Conservation (phyloP, 768 basidiomycete genomes). For the Kwoniella bestiolae region DNA sequence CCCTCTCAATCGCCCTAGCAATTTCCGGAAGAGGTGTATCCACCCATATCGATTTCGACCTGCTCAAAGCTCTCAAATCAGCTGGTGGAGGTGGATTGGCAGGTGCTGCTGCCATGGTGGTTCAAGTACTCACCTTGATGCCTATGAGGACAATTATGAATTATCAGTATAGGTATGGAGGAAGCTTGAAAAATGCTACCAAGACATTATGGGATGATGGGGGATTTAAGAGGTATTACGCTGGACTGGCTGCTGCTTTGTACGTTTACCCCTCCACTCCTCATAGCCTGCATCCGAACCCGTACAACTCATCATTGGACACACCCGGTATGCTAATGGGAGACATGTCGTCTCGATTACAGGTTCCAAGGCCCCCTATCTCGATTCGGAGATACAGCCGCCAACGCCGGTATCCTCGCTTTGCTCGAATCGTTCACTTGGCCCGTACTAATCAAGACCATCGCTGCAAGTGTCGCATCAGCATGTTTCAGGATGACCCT, state of each 20-base stretch:
- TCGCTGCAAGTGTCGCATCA: constrained; percentile 76
- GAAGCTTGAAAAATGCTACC: constrained; percentile 68
- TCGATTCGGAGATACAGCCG: constrained; percentile 91
- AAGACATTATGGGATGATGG: constrained; percentile 75
- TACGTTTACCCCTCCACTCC: constrained; percentile 63
- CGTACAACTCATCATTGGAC: too few relatives aligned
- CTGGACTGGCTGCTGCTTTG: constrained; percentile 82
- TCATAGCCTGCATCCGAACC: too few relatives aligned
- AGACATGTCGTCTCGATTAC: neutral
- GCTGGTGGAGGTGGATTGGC: constrained; percentile 89
- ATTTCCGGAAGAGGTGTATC: constrained; percentile 50
- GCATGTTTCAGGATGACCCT: constrained; percentile 88
- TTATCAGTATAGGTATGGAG: constrained; percentile 87
- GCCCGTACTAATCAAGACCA: constrained; percentile 75
- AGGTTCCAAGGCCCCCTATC: constrained; percentile 59
- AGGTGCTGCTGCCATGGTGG: constrained; percentile 87
- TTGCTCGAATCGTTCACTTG: constrained; percentile 71
- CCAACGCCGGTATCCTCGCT: constrained; percentile 88
- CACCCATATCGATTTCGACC: constrained; percentile 70
- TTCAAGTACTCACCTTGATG: constrained; percentile 91
- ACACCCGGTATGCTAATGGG: too few relatives aligned
- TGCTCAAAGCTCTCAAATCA: constrained; percentile 72
- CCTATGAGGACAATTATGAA: constrained; percentile 98
- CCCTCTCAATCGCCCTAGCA: constrained; percentile 43
- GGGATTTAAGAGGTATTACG: constrained; percentile 82